These are phyloP conservation scores for Cladosporium sp. DNA, from an alignment of 2,329 filamentous ascomycete species.

Conservation along the genomic window DNA sequence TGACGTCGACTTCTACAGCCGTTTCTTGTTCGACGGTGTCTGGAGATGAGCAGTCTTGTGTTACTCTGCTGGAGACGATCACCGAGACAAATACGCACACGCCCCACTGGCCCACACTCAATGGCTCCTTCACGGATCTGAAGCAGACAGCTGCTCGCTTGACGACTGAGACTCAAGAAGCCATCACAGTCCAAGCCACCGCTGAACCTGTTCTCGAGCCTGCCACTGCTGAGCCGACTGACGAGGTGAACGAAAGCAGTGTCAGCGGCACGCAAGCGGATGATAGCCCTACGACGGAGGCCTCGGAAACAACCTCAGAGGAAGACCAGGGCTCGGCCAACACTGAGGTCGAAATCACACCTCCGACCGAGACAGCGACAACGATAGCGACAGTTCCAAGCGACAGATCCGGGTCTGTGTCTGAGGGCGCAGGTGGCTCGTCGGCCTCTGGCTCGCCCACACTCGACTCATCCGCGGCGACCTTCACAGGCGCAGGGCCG, in stretches of 20 bases:
- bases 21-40: not conserved
- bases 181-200: not conserved
- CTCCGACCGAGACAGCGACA: not conserved
- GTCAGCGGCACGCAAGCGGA: not conserved
- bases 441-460: not conserved
- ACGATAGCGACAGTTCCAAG: not conserved
- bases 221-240: not conserved
- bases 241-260: not conserved
- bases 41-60: not conserved
- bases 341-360: not conserved
- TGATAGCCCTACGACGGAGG: not conserved
- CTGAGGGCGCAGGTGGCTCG: not conserved
- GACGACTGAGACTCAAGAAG: not conserved
- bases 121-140: not conserved
- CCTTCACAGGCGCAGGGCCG: not conserved
- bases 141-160: not conserved
- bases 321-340: not conserved
- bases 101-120: slow-evolving; percentile 3
- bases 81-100: not conserved
- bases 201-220: not conserved
- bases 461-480: not conserved
- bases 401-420: not conserved
- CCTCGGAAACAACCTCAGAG: not conserved
- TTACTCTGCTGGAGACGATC: not conserved
- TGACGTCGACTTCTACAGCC: not conserved